Conservation (phyloP, 1,284 basidiomycete genomes). For the Pterulicium gracile region DNA sequence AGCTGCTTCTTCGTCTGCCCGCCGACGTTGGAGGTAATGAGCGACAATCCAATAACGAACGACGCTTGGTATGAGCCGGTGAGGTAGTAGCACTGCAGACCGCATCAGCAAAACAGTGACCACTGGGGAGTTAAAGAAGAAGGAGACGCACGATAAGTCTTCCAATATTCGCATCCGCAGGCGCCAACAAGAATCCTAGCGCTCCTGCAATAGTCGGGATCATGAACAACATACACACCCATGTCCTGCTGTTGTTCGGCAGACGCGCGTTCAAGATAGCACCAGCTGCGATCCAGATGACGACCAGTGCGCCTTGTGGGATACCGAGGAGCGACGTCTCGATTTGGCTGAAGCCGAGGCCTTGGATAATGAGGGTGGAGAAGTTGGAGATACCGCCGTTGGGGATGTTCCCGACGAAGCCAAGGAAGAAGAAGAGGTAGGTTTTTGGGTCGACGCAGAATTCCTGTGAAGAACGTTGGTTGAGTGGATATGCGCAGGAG, state of each 20-base stretch:
- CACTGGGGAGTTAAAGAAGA: background rate
- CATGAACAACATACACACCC: slow-evolving; percentile 14
- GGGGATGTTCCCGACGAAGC: slow-evolving; percentile 15
- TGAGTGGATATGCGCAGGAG: slow-evolving; percentile 8
- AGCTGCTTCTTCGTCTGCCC: slow-evolving; percentile 16
- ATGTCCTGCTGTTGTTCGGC: slow-evolving; percentile 13
- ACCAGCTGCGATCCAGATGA: slow-evolving; percentile 11
- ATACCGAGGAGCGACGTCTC: slow-evolving; percentile 27
- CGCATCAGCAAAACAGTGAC: background rate
- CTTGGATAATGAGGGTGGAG: slow-evolving; percentile 23
- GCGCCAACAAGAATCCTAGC: slow-evolving; percentile 12
- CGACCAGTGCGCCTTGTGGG: slow-evolving; percentile 18
- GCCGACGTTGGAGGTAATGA: slow-evolving; percentile 14
- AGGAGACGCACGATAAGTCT: slow-evolving; percentile 8
- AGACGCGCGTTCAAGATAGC: slow-evolving; percentile 13
- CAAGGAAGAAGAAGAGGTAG: slow-evolving; percentile 16
- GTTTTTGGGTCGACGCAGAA: slow-evolving; percentile 15
- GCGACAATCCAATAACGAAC: slow-evolving; percentile 13
- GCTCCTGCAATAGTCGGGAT: slow-evolving; percentile 15
- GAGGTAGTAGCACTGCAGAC: slow-evolving; percentile 11
- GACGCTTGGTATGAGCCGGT: slow-evolving; percentile 14
- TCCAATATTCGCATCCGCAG: slow-evolving; percentile 10
- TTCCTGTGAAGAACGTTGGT: slow-evolving; percentile 7
- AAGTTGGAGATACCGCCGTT: slow-evolving; percentile 17
- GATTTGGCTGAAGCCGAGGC: slow-evolving; percentile 24